phyloP scores from a whole-genome alignment of 495 filamentous ascomycete species.

The Paragyromitra xinjiangensis region DNA sequence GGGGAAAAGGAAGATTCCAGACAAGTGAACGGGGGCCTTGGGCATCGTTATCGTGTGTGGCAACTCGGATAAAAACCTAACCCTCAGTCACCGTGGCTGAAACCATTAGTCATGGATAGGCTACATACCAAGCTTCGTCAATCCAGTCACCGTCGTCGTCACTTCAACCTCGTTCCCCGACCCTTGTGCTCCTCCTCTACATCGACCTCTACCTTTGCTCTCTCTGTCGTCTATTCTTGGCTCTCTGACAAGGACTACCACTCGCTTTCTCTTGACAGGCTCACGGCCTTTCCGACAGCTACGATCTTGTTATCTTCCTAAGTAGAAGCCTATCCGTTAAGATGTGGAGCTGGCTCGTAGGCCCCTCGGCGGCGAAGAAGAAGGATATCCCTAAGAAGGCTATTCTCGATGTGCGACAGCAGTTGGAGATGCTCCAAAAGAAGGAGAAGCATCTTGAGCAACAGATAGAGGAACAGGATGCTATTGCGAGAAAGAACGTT shows the following conservation, averaged over 20 bases:
- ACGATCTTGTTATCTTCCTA: constrained; percentile 8
- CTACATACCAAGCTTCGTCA: constrained; percentile 50
- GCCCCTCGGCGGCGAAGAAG: constrained; percentile 78
- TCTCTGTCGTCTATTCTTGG: background rate
- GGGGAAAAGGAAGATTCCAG: background rate
- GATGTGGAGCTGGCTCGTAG: constrained; percentile 89
- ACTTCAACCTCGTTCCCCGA: constrained; percentile 41
- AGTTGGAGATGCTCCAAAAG: constrained; percentile 98
- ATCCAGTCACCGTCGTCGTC: constrained; percentile 23
- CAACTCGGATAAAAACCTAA: background rate
- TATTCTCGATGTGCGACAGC: constrained; percentile 84
- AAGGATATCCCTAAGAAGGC: constrained; percentile 97
- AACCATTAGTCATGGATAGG: constrained; percentile 13
- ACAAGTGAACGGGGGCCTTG: background rate
- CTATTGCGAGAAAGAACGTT: constrained; percentile 87
- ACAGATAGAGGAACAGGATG: constrained; percentile 93
- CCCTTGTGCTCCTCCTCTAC: constrained; percentile 15
- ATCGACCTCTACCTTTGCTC: constrained; percentile 10
- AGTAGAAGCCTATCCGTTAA: constrained; percentile 43
- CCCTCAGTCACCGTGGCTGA: background rate
- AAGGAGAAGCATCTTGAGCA: constrained; percentile 87
- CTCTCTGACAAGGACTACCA: constrained; percentile 7
- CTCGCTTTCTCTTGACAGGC: constrained; percentile 16
- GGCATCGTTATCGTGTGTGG: constrained; percentile 15
- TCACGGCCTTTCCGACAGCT: constrained; percentile 2